phyloP scores from a whole-genome alignment of 2,329 filamentous ascomycete genomes.

The Cryphonectria parasitica region DNA sequence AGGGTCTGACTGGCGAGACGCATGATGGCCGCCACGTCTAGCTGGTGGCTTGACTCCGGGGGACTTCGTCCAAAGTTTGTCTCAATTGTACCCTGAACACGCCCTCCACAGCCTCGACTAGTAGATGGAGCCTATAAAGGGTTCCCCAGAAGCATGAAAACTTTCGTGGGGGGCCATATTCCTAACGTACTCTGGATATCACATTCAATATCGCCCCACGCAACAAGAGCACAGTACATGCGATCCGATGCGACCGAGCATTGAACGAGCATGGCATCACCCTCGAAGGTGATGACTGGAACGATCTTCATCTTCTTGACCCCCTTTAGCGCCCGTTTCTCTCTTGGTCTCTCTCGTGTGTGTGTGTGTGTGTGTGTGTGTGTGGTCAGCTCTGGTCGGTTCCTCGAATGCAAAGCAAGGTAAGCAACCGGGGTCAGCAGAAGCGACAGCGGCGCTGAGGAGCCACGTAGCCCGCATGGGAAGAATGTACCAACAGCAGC shows the following conservation, averaged over 20 bases:
- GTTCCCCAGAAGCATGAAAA: background rate
- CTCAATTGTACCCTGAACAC: background rate
- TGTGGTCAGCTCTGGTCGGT: background rate
- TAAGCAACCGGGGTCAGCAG: constrained; percentile 13
- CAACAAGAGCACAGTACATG: constrained; percentile 1
- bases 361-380: background rate
- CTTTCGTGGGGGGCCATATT: background rate
- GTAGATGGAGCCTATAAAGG: background rate
- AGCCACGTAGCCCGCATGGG: constrained; percentile 30
- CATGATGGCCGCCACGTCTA: background rate
- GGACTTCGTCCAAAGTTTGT: background rate
- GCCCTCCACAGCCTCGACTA: background rate
- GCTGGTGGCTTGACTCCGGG: constrained; percentile 11
- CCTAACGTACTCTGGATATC: background rate
- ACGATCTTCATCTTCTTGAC: background rate
- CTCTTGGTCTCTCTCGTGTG: background rate
- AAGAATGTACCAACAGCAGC: constrained; percentile 9
- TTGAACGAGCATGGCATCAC: background rate
- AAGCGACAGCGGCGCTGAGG: constrained; percentile 27
- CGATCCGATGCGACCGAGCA: background rate
- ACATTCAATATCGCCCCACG: background rate
- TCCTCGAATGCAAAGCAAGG: constrained; percentile 1
- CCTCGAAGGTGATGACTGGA: background rate
- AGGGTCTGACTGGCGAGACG: background rate
- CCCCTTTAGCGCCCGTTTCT: constrained; percentile 21